Percentiles rank a stretch among this genome's conserved stretches.
Evolutionary conservation across 2,329 filamentous ascomycete species (phyloP).

Genomic region (Penicillium freii): DNA sequence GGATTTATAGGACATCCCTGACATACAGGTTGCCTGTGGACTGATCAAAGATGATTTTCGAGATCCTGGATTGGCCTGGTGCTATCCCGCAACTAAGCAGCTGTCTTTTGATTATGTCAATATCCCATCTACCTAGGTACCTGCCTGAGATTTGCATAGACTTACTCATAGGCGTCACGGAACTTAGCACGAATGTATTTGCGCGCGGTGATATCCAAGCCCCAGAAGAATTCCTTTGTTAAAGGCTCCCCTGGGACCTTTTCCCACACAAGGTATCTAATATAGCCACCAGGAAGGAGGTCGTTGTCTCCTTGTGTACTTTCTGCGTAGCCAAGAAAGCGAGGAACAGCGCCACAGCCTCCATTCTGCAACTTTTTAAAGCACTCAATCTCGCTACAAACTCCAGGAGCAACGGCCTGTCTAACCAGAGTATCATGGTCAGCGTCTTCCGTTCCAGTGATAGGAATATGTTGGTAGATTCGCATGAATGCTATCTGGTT

Average conservation of each 20-base stretch:
- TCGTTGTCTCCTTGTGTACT: neutral
- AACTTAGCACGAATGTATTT: conserved; percentile 14
- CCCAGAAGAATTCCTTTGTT: conserved; percentile 11
- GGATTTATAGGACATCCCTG: no score
- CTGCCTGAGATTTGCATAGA: conserved; percentile 5
- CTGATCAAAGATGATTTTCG: no score
- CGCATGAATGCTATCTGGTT: conserved; percentile 17
- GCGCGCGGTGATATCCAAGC: conserved; percentile 6
- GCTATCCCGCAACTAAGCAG: no score
- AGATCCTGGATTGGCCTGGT: no score
- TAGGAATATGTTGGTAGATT: conserved; percentile 13
- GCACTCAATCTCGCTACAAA: neutral
- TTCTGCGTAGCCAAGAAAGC: neutral
- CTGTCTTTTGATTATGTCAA: no score
- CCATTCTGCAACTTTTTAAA: neutral
- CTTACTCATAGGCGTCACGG: conserved; percentile 10
- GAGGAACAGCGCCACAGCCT: neutral
- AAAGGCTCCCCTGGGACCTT: conserved; percentile 11
- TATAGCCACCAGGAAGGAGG: conserved; percentile 13
- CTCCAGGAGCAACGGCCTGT: neutral
- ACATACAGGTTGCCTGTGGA: no score
- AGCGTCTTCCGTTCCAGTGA: neutral
- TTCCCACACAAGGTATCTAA: conserved; percentile 16
- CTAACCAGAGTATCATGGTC: neutral
- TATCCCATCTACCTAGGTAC: neutral